Conservation (phyloP, 345 rosid genomes). For the Boechera stricta region DNA sequence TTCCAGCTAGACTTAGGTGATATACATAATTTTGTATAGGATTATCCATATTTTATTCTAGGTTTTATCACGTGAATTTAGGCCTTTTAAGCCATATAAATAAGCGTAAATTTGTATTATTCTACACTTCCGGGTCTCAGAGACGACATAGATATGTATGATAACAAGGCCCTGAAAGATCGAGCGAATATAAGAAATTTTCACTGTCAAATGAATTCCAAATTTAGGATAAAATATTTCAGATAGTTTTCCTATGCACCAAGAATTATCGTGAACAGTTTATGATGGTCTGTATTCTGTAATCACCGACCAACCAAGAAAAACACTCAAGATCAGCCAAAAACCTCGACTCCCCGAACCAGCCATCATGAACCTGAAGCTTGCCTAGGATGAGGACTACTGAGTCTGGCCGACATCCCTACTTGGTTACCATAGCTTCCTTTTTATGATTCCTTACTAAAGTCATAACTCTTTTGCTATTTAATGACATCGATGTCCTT, state of each 20-base stretch:
- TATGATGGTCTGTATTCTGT: neutral
- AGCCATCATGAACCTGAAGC: conserved; percentile 2
- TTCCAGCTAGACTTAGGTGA: neutral
- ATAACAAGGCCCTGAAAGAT: no score
- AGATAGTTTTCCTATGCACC: no score
- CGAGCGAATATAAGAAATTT: no score
- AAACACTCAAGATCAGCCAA: neutral
- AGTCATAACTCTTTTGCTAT: neutral
- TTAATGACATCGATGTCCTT: neutral
- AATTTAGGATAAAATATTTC: no score
- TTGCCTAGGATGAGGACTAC: neutral
- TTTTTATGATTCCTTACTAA: neutral
- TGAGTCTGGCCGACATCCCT: neutral
- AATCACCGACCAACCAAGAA: neutral
- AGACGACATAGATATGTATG: no score
- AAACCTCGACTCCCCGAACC: neutral
- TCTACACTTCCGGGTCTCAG: neutral
- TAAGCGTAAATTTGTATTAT: neutral
- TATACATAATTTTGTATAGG: neutral
- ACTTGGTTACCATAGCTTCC: neutral
- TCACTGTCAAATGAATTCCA: no score
- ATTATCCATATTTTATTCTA: neutral
- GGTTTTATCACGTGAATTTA: neutral
- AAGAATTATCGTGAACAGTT: no score
- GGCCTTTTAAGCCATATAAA: neutral